Percentiles rank a stretch among this genome's conserved stretches.
These are phyloP conservation scores for Strobilomyces dryophilus DNA, from an alignment of 768 basidiomycete genomes.

Conservation along the genomic window DNA sequence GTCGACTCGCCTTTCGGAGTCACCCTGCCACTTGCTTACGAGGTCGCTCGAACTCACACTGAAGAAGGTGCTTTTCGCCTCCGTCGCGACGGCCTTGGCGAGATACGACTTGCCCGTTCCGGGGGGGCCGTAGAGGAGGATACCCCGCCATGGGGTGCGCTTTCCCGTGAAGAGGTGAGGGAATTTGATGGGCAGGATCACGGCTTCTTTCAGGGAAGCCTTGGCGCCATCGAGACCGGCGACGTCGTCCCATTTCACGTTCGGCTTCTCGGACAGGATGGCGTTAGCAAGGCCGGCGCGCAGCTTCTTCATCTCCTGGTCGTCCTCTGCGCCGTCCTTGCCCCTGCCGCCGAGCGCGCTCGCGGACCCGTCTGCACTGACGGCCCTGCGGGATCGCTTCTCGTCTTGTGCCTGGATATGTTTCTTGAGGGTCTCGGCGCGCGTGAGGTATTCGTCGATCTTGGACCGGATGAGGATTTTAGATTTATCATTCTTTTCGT, in stretches of 20 bases:
- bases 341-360: conserved; percentile 42
- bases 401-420: conserved; percentile 67
- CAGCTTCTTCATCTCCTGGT: conserved; percentile 89
- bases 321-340: conserved; percentile 51
- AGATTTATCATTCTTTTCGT: conserved; percentile 94
- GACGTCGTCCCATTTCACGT: conserved; percentile 98
- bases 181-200: conserved; percentile 99
- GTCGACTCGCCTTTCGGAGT: conserved; percentile 80
- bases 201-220: conserved; percentile 94
- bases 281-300: conserved; percentile 86
- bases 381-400: conserved; percentile 44
- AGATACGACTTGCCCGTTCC: conserved; percentile 97
- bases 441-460: conserved; percentile 85
- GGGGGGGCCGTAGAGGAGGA: conserved; percentile 94
- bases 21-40: conserved; percentile 99
- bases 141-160: conserved; percentile 95
- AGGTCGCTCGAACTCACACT: conserved; percentile 92
- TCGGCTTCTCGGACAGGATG: conserved; percentile 89
- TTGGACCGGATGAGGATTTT: conserved; percentile 82
- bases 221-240: conserved; percentile 95
- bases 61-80: conserved; percentile 99
- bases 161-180: conserved; percentile 98
- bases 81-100: conserved; percentile 98
- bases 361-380: conserved; percentile 46
- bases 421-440: conserved; percentile 89